Evolutionary conservation across 1,139 yeast species (phyloP), one percentile per base, ranked within the genome.

Genomic region (Nakaseomyces uthaithaninus): DNA sequence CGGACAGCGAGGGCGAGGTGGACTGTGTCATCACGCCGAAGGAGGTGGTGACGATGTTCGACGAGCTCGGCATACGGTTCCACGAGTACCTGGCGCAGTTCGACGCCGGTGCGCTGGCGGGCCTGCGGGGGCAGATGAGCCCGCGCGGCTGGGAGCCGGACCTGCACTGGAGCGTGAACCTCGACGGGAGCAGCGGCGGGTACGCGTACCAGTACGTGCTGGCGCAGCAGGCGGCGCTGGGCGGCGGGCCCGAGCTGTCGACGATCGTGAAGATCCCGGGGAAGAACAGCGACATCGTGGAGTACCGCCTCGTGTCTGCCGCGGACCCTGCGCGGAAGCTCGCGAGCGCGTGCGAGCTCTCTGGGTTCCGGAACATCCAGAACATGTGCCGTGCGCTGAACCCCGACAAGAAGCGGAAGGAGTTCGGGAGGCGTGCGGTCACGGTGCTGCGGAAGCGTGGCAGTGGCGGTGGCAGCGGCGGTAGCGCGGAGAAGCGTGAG

Each of bases 11-110:
- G 14, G 58, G 55, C 2, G 95, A 86, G 52, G 97, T 91, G 7
- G 96, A 91, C 60, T 85, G 95, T 64, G 98, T 91, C 2, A 72
- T 91, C 28, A 91, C 99, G 0, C 89, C 97, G 10, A 80, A 78
- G 51, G 99, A 91, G 58, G 65, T 91, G 36, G 71, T 89, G 1
- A 81, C 84, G 40, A 63, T 91, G 60, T 57, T 89, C 35, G 71
- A 71, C 17, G 84, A 80, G 36, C 68, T 71, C 40, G 53, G 60
- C 0, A 48, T 71, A 2, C 25, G 25, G 17, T 31, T 31, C 25
- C 24, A 20, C 25, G 25, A 31, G 8, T 31, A 31, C 35, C 17
- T 31, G 25, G 12, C 7, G 17, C 12, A 31, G 17, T 61, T 25
- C 22, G 51, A 26, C 23, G 40, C 20, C 35, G 10, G 15, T 7